Percentiles rank a stretch among this genome's conserved stretches.
Conservation (phyloP, 768 basidiomycete species). For the Suillus spraguei region DNA sequence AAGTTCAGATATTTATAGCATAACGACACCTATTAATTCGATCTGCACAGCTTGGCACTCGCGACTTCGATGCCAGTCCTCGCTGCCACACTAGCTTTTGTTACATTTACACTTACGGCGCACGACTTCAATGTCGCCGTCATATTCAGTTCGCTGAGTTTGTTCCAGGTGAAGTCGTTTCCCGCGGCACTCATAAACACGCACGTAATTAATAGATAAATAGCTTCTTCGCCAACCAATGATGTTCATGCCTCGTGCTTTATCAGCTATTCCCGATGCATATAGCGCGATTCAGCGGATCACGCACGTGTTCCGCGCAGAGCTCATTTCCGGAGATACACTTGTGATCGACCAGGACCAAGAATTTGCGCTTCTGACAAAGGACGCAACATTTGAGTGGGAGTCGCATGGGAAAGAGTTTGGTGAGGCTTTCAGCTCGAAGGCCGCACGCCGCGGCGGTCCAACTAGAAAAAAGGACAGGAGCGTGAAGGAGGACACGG, state of each 20-base stretch:
- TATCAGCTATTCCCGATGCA: conserved; percentile 67
- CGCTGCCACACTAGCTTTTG: conserved; percentile 66
- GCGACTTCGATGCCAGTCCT: conserved; percentile 64
- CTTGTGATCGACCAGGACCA: conserved; percentile 48
- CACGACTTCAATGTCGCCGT: conserved; percentile 62
- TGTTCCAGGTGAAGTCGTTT: conserved; percentile 47
- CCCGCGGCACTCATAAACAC: background rate
- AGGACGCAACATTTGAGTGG: conserved; percentile 68
- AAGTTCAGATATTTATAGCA: background rate
- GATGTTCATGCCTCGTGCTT: conserved; percentile 63
- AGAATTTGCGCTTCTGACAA: conserved; percentile 49
- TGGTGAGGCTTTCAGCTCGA: conserved; percentile 6
- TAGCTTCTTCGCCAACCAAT: conserved; percentile 70
- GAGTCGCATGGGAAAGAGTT: conserved; percentile 35
- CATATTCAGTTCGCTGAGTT: conserved; percentile 66
- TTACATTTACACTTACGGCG: conserved; percentile 62
- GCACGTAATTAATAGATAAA: background rate
- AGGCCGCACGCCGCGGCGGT: conserved; percentile 9
- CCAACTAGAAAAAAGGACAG: background rate
- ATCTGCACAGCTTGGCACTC: conserved; percentile 29
- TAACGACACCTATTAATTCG: conserved; percentile 17
- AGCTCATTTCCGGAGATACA: conserved; percentile 44
- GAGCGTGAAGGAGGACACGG: conserved; percentile 13
- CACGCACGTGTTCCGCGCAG: conserved; percentile 47
- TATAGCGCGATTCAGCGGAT: conserved; percentile 58